phyloP scores from a whole-genome alignment of 2,329 filamentous ascomycete species.

The Venturia carpophila region DNA sequence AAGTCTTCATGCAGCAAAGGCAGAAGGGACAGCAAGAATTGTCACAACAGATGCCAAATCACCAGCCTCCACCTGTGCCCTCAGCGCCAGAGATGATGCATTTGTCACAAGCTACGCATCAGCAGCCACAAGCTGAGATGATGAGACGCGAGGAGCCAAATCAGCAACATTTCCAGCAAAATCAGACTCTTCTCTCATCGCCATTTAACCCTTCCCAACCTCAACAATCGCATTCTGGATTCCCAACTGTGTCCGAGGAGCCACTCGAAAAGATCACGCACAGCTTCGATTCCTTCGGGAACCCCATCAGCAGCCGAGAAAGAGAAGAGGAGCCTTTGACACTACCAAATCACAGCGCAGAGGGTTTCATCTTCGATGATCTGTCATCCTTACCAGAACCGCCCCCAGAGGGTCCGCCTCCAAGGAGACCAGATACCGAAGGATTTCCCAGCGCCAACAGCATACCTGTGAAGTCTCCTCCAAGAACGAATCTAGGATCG shows the following conservation, averaged over 20 bases:
- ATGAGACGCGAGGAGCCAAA: conserved; percentile 37
- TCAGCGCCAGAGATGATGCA: conserved; percentile 36
- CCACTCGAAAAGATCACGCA: conserved; percentile 51
- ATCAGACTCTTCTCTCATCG: conserved; percentile 33
- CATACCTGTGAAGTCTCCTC: conserved; percentile 72
- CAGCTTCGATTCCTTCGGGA: conserved; percentile 50
- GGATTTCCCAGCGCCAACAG: conserved; percentile 75
- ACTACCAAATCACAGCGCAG: conserved; percentile 38
- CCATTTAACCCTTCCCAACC: conserved; percentile 21
- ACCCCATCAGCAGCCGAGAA: conserved; percentile 37
- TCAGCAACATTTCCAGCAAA: conserved; percentile 30
- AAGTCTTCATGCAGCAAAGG: conserved; percentile 50
- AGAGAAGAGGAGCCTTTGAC: conserved; percentile 29
- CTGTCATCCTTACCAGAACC: conserved; percentile 54
- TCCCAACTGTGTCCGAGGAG: conserved; percentile 39
- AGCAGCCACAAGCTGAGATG: conserved; percentile 35
- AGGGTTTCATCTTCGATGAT: conserved; percentile 93
- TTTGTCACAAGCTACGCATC: conserved; percentile 31
- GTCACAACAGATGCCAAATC: conserved; percentile 46
- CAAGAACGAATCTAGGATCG: conserved; percentile 53
- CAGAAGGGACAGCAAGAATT: conserved; percentile 42
- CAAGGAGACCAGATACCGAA: conserved; percentile 73
- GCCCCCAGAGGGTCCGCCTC: conserved; percentile 44
- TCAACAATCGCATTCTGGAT: conserved; percentile 16
- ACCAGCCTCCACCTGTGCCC: conserved; percentile 49